Evolutionary conservation across 345 rosid genomes (phyloP).

Genomic region (Alliaria petiolata): DNA sequence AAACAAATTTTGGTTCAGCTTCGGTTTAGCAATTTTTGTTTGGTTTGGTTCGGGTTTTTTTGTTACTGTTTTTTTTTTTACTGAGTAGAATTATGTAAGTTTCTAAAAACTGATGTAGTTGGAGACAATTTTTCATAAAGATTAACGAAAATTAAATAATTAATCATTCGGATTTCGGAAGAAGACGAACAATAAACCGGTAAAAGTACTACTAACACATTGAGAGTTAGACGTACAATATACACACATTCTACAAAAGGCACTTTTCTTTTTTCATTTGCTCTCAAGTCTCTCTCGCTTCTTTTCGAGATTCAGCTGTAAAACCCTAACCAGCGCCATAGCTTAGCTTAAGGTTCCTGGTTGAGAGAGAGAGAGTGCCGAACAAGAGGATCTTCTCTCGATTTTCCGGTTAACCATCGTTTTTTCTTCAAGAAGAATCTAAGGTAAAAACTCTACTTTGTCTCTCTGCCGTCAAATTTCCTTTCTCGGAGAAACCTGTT

Average conservation of each 20-base stretch:
- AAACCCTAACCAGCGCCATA: conserved; percentile 30
- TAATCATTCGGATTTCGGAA: neutral
- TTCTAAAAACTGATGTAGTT: neutral
- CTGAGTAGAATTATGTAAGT: neutral
- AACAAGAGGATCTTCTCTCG: neutral
- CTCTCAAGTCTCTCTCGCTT: conserved; percentile 12
- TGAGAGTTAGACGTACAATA: conserved; percentile 12
- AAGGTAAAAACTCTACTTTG: conserved; percentile 16
- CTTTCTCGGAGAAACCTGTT: neutral
- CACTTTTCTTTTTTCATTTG: neutral
- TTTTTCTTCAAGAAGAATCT: neutral
- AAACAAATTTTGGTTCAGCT: too few relatives aligned
- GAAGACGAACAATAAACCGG: neutral
- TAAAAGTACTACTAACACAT: too few relatives aligned
- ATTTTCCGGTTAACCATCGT: conserved; percentile 10
- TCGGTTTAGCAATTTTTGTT: neutral
- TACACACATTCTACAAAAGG: conserved; percentile 9
- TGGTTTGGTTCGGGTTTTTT: neutral
- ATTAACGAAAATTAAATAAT: neutral
- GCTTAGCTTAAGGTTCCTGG: neutral
- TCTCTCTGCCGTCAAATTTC: neutral
- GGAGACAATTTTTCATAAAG: neutral
- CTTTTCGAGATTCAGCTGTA: conserved; percentile 29
- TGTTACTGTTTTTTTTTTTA: too few relatives aligned
- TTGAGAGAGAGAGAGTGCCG: neutral